Conservation (phyloP, 306 rosid species). For the Quercus robur region DNA sequence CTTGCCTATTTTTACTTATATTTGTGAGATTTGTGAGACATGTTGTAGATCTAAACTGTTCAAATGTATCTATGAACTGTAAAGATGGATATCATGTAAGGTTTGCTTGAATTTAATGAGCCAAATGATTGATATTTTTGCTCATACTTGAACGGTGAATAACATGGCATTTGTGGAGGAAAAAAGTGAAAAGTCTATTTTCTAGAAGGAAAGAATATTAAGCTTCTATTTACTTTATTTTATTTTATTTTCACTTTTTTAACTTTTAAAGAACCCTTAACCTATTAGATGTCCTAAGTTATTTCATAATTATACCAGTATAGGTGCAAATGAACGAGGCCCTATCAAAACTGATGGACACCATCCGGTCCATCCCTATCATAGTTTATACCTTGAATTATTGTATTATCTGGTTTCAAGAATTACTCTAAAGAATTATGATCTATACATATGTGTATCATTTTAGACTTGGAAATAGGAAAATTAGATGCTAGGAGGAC, state of each 20-base stretch:
- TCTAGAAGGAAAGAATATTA: too few species aligned
- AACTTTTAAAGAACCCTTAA: background rate
- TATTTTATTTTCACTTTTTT: too few species aligned
- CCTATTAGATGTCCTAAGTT: background rate
- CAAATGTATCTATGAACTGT: background rate
- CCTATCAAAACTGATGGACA: background rate
- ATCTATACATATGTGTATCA: too few species aligned
- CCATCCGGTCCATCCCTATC: too few species aligned
- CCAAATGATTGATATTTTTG: background rate
- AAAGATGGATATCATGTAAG: background rate
- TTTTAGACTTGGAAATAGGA: too few species aligned
- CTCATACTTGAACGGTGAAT: background rate
- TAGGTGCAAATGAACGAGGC: background rate
- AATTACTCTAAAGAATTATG: too few species aligned
- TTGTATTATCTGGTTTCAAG: too few species aligned
- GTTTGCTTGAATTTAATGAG: background rate
- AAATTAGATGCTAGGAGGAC: background rate
- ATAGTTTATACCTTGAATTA: too few species aligned
- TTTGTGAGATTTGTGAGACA: too few species aligned
- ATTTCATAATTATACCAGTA: background rate
- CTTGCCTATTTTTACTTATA: background rate
- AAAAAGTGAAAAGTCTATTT: too few species aligned
- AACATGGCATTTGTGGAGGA: background rate
- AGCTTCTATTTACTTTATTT: too few species aligned
- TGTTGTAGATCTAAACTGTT: background rate